phyloP scores from a whole-genome alignment of 2,329 filamentous ascomycete species.

The Alternaria dauci region DNA sequence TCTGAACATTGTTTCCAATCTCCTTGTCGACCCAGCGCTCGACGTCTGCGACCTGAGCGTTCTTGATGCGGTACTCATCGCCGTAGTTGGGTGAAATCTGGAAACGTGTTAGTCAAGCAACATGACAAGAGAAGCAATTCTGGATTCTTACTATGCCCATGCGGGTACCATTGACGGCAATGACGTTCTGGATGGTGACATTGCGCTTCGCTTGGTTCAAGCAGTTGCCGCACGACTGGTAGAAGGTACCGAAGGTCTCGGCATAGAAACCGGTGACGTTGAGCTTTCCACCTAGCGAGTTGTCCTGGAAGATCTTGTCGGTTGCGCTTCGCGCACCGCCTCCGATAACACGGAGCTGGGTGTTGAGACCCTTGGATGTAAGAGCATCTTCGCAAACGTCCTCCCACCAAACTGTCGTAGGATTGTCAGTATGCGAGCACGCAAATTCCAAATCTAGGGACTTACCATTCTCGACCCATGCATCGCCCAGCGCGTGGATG shows the following conservation, averaged over 20 bases:
- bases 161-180: conserved; percentile 35
- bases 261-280: conserved; percentile 39
- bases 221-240: conserved; percentile 38
- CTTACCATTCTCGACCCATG: conserved; percentile 39
- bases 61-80: conserved; percentile 37
- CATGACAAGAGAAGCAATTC: neutral
- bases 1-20: conserved; percentile 40
- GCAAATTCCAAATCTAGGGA: rapidly evolving
- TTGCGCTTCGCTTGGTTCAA: conserved; percentile 39
- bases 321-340: conserved; percentile 36
- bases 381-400: conserved; percentile 38
- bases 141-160: conserved; percentile 33
- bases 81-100: conserved; percentile 37
- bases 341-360: conserved; percentile 38
- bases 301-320: conserved; percentile 37
- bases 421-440: conserved; percentile 1
- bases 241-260: conserved; percentile 37
- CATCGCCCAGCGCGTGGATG: conserved; percentile 36
- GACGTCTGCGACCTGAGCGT: conserved; percentile 29
- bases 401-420: conserved; percentile 35
- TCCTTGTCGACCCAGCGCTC: conserved; percentile 36
- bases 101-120: neutral
- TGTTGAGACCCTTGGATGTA: conserved; percentile 37
- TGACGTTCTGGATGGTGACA: conserved; percentile 37
- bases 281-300: conserved; percentile 32